phyloP scores from a whole-genome alignment of 805 yeast genomes.

The Hanseniaspora taiwanica region DNA sequence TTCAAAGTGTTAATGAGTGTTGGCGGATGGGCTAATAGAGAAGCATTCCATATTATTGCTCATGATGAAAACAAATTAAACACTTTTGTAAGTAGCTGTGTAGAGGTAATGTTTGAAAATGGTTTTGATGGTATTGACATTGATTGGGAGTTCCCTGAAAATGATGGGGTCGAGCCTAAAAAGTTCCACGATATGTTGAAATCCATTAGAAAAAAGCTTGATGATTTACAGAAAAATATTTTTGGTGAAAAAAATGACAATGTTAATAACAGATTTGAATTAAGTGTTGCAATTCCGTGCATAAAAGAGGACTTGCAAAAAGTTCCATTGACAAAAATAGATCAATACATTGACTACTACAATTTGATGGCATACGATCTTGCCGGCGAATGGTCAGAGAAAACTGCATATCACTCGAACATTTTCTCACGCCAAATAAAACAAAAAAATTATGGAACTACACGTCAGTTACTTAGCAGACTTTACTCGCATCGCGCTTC shows the following conservation, averaged over 20 bases:
- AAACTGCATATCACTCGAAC: constrained; percentile 60
- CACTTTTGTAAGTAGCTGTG: constrained; percentile 37
- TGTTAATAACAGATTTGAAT: too few species aligned
- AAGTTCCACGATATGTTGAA: constrained; percentile 32
- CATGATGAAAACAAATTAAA: constrained; percentile 26
- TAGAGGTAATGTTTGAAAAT: constrained; percentile 33
- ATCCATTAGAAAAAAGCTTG: constrained; percentile 28
- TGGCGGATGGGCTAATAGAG: constrained; percentile 65
- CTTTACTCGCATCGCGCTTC: too few species aligned
- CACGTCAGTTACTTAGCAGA: too few species aligned
- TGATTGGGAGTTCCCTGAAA: constrained; percentile 86
- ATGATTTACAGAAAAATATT: too few species aligned
- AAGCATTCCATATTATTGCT: constrained; percentile 34
- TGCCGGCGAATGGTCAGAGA: constrained; percentile 60
- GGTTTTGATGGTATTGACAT: constrained; percentile 85
- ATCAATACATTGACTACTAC: constrained; percentile 49
- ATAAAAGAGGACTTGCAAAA: constrained; percentile 31
- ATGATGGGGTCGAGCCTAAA: constrained; percentile 28
- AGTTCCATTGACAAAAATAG: constrained; percentile 41
- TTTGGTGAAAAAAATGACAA: too few species aligned
- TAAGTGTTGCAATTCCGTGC: constrained; percentile 73
- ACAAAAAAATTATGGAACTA: too few species aligned
- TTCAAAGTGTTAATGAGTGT: constrained; percentile 57
- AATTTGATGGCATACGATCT: constrained; percentile 90
- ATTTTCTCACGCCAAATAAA: too few species aligned